phyloP scores from a whole-genome alignment of 805 yeast species.

The Candida pini region DNA sequence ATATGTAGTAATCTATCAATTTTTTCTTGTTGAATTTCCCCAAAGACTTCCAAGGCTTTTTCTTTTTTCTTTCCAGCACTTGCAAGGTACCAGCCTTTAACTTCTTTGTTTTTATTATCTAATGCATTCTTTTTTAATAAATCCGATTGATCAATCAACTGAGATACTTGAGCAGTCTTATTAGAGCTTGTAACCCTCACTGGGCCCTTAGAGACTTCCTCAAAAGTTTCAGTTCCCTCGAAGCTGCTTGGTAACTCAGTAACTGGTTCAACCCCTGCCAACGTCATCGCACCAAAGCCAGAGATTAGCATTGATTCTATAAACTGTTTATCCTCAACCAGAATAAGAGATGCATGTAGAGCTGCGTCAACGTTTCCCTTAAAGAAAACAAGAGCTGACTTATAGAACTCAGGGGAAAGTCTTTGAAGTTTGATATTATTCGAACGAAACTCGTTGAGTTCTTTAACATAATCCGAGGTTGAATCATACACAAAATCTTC shows the following conservation, averaged over 20 bases:
- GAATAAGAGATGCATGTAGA: constrained; percentile 27
- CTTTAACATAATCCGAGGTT: constrained; percentile 25
- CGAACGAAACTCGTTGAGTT: constrained; percentile 29
- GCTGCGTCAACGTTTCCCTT: constrained; percentile 39
- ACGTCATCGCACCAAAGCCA: background rate
- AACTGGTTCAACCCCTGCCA: too few relatives aligned
- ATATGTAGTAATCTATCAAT: background rate
- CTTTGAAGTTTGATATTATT: constrained; percentile 30
- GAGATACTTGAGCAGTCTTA: too few relatives aligned
- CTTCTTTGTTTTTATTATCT: constrained; percentile 1
- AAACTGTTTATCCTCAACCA: constrained; percentile 17
- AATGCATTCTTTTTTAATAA: constrained; percentile 4
- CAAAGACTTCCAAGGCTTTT: background rate
- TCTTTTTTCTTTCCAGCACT: constrained; percentile 2
- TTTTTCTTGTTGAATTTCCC: background rate
- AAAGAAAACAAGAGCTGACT: constrained; percentile 35
- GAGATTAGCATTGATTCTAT: background rate
- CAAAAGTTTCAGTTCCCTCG: too few relatives aligned
- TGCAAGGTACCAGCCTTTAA: constrained; percentile 7
- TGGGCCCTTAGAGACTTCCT: too few relatives aligned
- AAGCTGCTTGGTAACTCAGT: too few relatives aligned
- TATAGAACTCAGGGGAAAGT: constrained; percentile 35
- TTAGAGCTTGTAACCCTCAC: too few relatives aligned
- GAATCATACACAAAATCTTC: constrained; percentile 15
- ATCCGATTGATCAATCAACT: constrained; percentile 2